phyloP scores from a whole-genome alignment of 2,329 filamentous ascomycete genomes.

The Aspergillus chevalieri region DNA sequence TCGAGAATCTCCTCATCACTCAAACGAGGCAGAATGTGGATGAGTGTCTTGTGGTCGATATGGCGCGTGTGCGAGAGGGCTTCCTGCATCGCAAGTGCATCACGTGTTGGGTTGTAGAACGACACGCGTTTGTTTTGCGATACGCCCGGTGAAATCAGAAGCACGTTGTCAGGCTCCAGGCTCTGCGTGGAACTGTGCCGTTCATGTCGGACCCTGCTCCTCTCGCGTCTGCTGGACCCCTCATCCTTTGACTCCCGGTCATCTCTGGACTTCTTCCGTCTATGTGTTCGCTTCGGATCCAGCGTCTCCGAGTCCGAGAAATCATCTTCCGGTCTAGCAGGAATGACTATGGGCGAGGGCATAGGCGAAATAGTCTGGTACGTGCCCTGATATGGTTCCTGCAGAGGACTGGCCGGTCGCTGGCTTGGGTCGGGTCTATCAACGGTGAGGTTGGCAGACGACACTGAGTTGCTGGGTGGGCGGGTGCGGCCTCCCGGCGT shows the following conservation, averaged over 20 bases:
- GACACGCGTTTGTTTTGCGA: constrained; percentile 55
- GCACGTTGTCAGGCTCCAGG: constrained; percentile 32
- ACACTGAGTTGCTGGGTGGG: constrained; percentile 31
- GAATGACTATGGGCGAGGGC: constrained; percentile 69
- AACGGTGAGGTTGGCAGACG: constrained; percentile 35
- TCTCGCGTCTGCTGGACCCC: constrained; percentile 15
- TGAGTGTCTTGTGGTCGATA: constrained; percentile 64
- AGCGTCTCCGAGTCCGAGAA: constrained; percentile 46
- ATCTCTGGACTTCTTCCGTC: constrained; percentile 22
- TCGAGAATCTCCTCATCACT: constrained; percentile 83
- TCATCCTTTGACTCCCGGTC: constrained; percentile 27
- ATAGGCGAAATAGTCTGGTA: constrained; percentile 94
- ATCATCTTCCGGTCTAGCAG: constrained; percentile 51
- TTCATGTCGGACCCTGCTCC: constrained; percentile 19
- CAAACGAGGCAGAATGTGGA: constrained; percentile 76
- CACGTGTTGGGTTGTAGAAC: constrained; percentile 79
- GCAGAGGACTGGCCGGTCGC: constrained; percentile 72
- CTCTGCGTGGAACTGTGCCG: constrained; percentile 18
- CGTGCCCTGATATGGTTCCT: constrained; percentile 88
- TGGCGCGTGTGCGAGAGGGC: constrained; percentile 64
- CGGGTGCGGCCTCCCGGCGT: constrained; percentile 24
- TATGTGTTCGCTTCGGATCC: constrained; percentile 24
- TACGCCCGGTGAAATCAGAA: constrained; percentile 38
- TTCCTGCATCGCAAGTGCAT: constrained; percentile 68
- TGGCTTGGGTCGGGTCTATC: constrained; percentile 31